phyloP scores from a whole-genome alignment of 1,139 yeast genomes.

The Hansenula anomala region DNA sequence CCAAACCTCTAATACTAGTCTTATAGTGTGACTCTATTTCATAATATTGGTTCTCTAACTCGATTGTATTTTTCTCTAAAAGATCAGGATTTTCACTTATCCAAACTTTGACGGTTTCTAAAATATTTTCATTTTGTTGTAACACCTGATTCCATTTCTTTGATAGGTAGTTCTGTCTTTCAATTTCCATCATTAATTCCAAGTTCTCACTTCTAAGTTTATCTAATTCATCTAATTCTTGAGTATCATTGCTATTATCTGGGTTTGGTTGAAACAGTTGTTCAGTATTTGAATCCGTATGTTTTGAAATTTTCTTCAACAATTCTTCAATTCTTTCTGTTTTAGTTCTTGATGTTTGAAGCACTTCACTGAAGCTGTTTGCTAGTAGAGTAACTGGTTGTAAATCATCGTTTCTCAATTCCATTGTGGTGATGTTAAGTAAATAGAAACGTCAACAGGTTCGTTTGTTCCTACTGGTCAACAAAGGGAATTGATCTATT shows the following conservation, averaged over 20 bases:
- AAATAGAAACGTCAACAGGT: too few species aligned
- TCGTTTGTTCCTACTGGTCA: too few species aligned
- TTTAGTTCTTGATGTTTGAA: slow-evolving; percentile 12
- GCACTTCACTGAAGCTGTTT: slow-evolving; percentile 7
- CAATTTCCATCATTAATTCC: slow-evolving; percentile 37
- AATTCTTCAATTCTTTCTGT: slow-evolving; percentile 15
- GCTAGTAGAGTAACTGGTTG: slow-evolving; percentile 15
- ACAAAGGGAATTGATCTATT: too few species aligned
- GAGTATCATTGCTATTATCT: background rate
- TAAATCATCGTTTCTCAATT: slow-evolving; percentile 15
- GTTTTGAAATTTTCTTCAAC: slow-evolving; percentile 11
- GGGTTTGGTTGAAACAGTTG: background rate
- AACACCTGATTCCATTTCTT: slow-evolving; percentile 33
- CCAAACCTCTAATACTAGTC: background rate
- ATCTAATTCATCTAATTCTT: slow-evolving; percentile 12
- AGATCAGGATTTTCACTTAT: slow-evolving; percentile 21
- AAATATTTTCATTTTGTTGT: slow-evolving; percentile 36
- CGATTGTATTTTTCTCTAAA: slow-evolving; percentile 8
- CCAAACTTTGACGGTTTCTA: slow-evolving; percentile 37
- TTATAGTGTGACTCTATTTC: slow-evolving; percentile 3
- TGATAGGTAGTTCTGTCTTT: slow-evolving; percentile 36
- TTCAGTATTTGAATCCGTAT: slow-evolving; percentile 8
- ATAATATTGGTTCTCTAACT: background rate
- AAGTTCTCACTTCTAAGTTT: slow-evolving; percentile 34
- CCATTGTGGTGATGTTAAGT: slow-evolving; percentile 7